A percentile compares a stretch with the other conserved stretches of the same genome.
phyloP scores from a whole-genome alignment of 352 stramenopile species.

The Phytophthora multivora region DNA sequence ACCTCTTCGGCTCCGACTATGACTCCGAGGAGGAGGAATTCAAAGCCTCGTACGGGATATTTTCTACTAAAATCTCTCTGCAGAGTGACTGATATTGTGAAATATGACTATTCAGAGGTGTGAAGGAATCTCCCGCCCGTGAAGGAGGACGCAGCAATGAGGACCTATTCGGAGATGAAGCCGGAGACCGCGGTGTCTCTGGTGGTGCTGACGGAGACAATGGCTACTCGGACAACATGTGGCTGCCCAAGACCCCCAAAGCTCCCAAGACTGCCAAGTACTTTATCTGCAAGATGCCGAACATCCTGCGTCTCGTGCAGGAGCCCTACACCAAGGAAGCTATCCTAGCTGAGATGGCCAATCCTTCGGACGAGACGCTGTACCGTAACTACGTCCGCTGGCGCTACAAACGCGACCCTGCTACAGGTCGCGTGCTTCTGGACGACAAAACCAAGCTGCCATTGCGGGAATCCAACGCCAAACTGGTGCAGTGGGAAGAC shows the following conservation, averaged over 20 bases:
- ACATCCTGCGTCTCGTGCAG: constrained; percentile 82
- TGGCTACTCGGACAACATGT: constrained; percentile 59
- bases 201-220: constrained; percentile 36
- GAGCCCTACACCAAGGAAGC: constrained; percentile 77
- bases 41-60: constrained; percentile 74
- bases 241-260: constrained; percentile 80
- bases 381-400: constrained; percentile 90
- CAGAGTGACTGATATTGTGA: constrained; percentile 2
- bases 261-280: constrained; percentile 59
- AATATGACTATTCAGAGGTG: constrained; percentile 50
- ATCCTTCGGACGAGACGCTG: constrained; percentile 82
- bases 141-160: constrained; percentile 57
- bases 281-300: constrained; percentile 86
- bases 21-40: constrained; percentile 90
- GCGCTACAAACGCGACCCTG: constrained; percentile 70
- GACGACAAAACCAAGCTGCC: constrained; percentile 64
- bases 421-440: constrained; percentile 61
- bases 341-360: constrained; percentile 82
- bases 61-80: background rate
- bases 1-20: constrained; percentile 90
- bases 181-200: constrained; percentile 28
- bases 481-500: constrained; percentile 88
- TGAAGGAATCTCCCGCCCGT: constrained; percentile 82
- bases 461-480: constrained; percentile 78
- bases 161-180: constrained; percentile 54